Evolutionary conservation across 176 grass and related monocot species (phyloP).

Genomic region (Paspalum vaginatum): DNA sequence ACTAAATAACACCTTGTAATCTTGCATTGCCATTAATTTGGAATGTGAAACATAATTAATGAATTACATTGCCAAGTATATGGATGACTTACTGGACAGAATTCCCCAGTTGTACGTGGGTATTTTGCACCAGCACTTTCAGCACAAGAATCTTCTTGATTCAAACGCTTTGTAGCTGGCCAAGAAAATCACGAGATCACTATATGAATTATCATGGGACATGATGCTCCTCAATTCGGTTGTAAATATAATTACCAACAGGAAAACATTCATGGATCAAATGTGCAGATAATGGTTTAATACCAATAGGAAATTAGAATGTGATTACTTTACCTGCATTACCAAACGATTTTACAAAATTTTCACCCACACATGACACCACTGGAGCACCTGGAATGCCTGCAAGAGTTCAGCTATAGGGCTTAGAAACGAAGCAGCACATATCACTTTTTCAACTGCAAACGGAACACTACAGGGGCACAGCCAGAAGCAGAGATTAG

Average conservation of each 20-base stretch:
- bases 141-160: background rate
- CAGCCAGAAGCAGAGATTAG: background rate
- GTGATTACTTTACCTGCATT: constrained; percentile 1
- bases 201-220: no score
- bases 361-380: background rate
- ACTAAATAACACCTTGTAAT: background rate
- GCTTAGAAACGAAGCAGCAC: background rate
- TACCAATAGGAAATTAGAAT: background rate
- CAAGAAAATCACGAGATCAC: constrained; percentile 1
- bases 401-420: background rate
- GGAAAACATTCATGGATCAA: background rate
- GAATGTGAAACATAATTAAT: constrained; percentile 9
- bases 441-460: background rate
- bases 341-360: background rate
- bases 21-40: background rate
- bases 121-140: constrained; percentile 17
- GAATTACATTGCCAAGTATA: background rate
- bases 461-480: background rate
- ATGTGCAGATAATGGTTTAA: no score
- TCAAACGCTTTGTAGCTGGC: background rate
- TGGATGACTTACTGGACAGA: constrained; percentile 10
- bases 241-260: no score
- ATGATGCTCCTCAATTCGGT: no score
- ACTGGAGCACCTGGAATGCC: background rate
- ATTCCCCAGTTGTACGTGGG: background rate